Base-by-base conservation (phyloP, 179 eudicot species). In the Pouteria campechiana region DNA sequence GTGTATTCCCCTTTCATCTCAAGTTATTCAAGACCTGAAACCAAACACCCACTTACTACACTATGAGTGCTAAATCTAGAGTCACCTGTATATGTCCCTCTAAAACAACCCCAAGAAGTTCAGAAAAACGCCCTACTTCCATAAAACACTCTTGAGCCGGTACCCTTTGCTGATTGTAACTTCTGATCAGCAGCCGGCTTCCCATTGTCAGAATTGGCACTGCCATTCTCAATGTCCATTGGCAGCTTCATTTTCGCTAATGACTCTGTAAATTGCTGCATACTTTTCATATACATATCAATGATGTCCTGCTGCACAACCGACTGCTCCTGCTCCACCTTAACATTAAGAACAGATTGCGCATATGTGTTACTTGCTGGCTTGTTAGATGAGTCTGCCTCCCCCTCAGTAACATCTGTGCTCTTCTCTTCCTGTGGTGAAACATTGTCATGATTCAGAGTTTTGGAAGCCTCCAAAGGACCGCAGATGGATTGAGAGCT, bases 51-150 rank as follows among this genome's bases (percentile, higher is more conserved):
- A 22, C 32, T 46, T 21, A 56, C 54, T 52, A 63, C 48, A 64
- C 37, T 47, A 46, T 48, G 66, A 72, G 46, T 57, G 70, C 61
- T 71, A 58, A 56, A 50, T 54, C 73, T 64, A 54, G 33, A 66
- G 51, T 17, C 38, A 70, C 61, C 65, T 65, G 67, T 57, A 60
- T 36, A 44, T 44, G 33, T 36, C 40, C 40, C 55, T 35, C 64
- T 24, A 27, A 41, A 58, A 34, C 60, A 36, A 27, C 20, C 40
- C 33, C 42, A 37, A 64, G 38, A 59, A 49, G 61, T 57, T 86
- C 59, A 90, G 80, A 90, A 90, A 84, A 90, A 90, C 40, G 98
- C 96, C 42, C 98, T 62, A 62, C 98, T 90, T 44, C 98, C 98
- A 52, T 90, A 90, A 39, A 86, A 82, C 22, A 90, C 92, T 6